Base-by-base conservation (phyloP, 2,329 filamentous ascomycete species). In the Acrodontium crateriforme region DNA sequence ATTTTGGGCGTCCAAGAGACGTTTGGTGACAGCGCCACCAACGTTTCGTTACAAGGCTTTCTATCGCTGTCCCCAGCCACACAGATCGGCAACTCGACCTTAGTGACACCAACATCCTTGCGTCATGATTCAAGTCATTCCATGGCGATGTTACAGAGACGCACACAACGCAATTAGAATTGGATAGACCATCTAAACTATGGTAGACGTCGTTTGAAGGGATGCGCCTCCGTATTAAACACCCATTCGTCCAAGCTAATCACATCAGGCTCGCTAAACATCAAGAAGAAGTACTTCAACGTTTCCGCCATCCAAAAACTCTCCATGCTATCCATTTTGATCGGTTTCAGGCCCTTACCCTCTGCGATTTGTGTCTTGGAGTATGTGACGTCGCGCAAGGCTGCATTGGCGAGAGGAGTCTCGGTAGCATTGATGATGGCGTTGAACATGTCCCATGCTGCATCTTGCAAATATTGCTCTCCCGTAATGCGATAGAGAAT, bases 171-270 rank as follows among this genome's bases (percentile, higher is more conserved):
- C n/a, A n/a, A n/a, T n/a, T n/a, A n/a, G n/a, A n/a, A n/a, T n/a
- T n/a, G n/a, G n/a, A n/a, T n/a, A n/a, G n/a, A n/a, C n/a, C n/a
- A n/a, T n/a, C n/a, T n/a, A n/a, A n/a, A n/a, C n/a, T n/a, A n/a
- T n/a, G 20, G 20, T 12, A 22, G 13, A 5, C 42, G 39, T 19
- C 45, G 19, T 27, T 27, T 25, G 16, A 69, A 54, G 9, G 63
- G 61, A 52, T 70, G 65, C 18, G 65, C 65, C 38, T 67, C 65
- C 0, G 65, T 68, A 41, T 67, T 69, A 46, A 78, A 55, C 20
- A 81, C 72, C 49, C 62, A 81, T 6, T 78, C 66, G 49, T 83
- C 77, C 44, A 82, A 50, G 44, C 63, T 76, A 21, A 79, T 59
- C 16, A 73, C 42, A n/a, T 67, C 62, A 0, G 78, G 74, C 31